Evolutionary conservation across 139 green algal genomes (phyloP), one percentile per base, ranked within the genome.

Genomic region (Desmodesmus armatus): DNA sequence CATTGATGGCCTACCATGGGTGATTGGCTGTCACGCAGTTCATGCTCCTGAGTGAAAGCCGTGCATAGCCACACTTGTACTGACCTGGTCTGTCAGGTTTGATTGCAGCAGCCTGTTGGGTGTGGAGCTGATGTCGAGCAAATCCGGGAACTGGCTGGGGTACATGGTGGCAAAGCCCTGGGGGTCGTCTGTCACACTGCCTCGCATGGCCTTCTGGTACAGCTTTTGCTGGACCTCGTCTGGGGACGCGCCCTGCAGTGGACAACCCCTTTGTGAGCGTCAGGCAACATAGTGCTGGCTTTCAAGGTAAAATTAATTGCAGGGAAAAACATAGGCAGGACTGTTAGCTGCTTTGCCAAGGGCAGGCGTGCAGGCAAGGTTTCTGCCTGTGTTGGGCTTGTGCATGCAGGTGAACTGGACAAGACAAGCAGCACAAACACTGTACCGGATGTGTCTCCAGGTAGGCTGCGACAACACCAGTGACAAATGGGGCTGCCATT

Each of bases 391-490:
- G 17, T 58, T 58, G 47, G 13, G 47, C n/a, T n/a, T 58, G 47
- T 58, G 17, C 47, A 58, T 58, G 47, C 47, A 58, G n/a, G n/a
- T n/a, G n/a, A n/a, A n/a, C n/a, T n/a, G n/a, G n/a, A n/a, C n/a
- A n/a, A n/a, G n/a, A n/a, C n/a, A n/a, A n/a, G n/a, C n/a, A n/a
- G n/a, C n/a, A n/a, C n/a, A n/a, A n/a, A n/a, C n/a, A n/a, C n/a
- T n/a, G 37, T 49, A 92, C 89, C 62, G 78, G 85, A 58, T 91
- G 60, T 15, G 11, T n/a, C 76, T 92, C 87, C 35, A 95, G 58
- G 88, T 95, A 96, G 21, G 91, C 84, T 3, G 94, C 94, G 3
- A 89, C 89, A 9, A 93, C 93, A 3, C 94, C 94, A 5, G 88
- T 88, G 2, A 95, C 94, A 58, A 94, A 90, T 0, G 94, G 93